Evolutionary conservation across 495 filamentous ascomycete genomes (phyloP).

Genomic region (Penicillium pancosmium): DNA sequence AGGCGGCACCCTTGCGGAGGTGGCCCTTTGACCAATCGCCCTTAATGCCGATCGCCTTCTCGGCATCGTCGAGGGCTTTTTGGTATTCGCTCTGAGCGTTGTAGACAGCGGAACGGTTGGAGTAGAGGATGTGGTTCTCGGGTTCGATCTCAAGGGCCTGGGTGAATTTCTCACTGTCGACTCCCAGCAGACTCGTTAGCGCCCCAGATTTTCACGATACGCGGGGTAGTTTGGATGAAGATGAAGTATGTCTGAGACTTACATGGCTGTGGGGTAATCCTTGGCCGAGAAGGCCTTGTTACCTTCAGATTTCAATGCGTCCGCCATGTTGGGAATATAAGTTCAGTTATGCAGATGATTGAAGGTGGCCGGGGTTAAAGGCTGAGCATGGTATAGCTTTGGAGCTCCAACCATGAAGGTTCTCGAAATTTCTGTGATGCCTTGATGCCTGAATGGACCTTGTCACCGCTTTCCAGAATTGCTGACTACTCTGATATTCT

Average conservation of each 20-base stretch:
- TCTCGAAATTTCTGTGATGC: conserved; percentile 54
- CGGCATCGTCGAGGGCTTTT: conserved; percentile 83
- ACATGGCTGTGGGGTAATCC: conserved; percentile 96
- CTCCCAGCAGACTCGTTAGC: conserved; percentile 19
- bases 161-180: conserved; percentile 83
- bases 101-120: conserved; percentile 96
- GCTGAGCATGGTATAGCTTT: too few species aligned
- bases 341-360: conserved; percentile 9
- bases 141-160: conserved; percentile 90
- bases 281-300: conserved; percentile 98
- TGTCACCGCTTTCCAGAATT: background rate
- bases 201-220: conserved; percentile 15
- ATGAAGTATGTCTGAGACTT: conserved; percentile 37
- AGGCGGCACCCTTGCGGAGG: conserved; percentile 86
- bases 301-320: conserved; percentile 87
- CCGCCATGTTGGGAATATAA: conserved; percentile 45
- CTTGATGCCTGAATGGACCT: conserved; percentile 23
- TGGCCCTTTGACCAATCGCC: conserved; percentile 98
- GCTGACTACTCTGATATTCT: conserved; percentile 8
- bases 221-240: conserved; percentile 29
- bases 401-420: conserved; percentile 30
- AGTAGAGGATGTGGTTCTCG: conserved; percentile 92
- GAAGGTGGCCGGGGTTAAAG: background rate
- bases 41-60: conserved; percentile 90
- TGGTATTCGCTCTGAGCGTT: conserved; percentile 86